phyloP scores from a whole-genome alignment of 2,329 filamentous ascomycete species.

The Venturia effusa region DNA sequence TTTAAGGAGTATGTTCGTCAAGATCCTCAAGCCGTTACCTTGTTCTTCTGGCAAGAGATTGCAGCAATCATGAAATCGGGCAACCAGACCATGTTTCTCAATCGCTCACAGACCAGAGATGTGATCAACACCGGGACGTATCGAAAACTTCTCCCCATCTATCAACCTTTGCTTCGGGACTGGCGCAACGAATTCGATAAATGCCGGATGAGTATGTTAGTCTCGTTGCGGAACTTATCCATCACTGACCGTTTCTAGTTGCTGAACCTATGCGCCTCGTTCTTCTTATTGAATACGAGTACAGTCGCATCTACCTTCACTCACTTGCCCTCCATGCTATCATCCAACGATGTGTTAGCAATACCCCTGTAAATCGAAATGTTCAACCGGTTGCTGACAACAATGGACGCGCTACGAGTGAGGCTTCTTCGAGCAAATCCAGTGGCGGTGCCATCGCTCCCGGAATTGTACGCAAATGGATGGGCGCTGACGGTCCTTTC shows the following conservation, averaged over 20 bases:
- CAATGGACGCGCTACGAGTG: slow-evolving; percentile 1
- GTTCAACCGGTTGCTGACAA: slow-evolving; percentile 26
- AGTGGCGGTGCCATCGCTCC: slow-evolving; percentile 30
- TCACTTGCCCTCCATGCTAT: slow-evolving; percentile 89
- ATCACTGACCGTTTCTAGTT: slow-evolving; percentile 29
- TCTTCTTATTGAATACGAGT: slow-evolving; percentile 88
- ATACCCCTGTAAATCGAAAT: slow-evolving; percentile 33
- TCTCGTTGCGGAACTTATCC: not conserved
- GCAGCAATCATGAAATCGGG: slow-evolving; percentile 86
- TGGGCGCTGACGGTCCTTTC: slow-evolving; percentile 49
- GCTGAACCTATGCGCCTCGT: slow-evolving; percentile 57
- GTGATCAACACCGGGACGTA: slow-evolving; percentile 83
- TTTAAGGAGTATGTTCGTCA: not conserved
- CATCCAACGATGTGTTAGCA: slow-evolving; percentile 79
- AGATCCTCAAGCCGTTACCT: not conserved
- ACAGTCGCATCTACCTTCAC: slow-evolving; percentile 89
- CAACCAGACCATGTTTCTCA: slow-evolving; percentile 80
- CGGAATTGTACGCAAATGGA: slow-evolving; percentile 36
- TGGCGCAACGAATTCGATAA: slow-evolving; percentile 78
- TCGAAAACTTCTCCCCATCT: slow-evolving; percentile 66
- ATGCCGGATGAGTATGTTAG: slow-evolving; percentile 40
- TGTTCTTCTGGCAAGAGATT: slow-evolving; percentile 69
- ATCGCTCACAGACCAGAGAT: slow-evolving; percentile 75
- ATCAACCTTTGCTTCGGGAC: slow-evolving; percentile 63
- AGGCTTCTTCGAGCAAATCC: slow-evolving; percentile 4